phyloP scores from a whole-genome alignment of 495 filamentous ascomycete species.

The Elasticomyces elasticus region DNA sequence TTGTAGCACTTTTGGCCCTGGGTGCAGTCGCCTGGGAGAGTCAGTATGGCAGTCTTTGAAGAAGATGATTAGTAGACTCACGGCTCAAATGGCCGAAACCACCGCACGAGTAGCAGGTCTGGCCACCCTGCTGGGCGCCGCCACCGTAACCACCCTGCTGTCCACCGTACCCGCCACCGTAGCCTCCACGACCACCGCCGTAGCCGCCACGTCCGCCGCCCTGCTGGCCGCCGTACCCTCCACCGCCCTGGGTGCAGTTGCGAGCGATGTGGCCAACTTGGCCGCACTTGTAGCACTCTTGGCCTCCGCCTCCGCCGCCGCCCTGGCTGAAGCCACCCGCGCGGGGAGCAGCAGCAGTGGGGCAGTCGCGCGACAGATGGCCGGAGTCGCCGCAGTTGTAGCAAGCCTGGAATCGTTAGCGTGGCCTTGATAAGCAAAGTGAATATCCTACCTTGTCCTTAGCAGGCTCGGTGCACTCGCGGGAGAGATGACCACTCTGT shows the following conservation, averaged over 20 bases:
- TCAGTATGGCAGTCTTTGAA: neutral
- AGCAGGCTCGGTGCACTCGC: slow-evolving; percentile 78
- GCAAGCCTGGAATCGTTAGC: slow-evolving; percentile 45
- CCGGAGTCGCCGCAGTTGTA: slow-evolving; percentile 83
- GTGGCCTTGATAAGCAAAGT: neutral
- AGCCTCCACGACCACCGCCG: slow-evolving; percentile 32
- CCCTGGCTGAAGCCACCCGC: slow-evolving; percentile 34
- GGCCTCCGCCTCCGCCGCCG: slow-evolving; percentile 37
- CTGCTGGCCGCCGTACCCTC: slow-evolving; percentile 19
- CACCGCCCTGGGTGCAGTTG: slow-evolving; percentile 67
- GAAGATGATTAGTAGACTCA: neutral
- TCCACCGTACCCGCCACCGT: slow-evolving; percentile 29
- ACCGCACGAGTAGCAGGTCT: slow-evolving; percentile 95
- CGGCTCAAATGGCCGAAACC: slow-evolving; percentile 94
- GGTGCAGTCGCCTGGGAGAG: slow-evolving; percentile 58
- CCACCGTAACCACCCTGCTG: slow-evolving; percentile 39
- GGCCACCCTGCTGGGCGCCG: slow-evolving; percentile 44
- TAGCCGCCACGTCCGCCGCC: slow-evolving; percentile 34
- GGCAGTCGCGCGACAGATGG: slow-evolving; percentile 91
- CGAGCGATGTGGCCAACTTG: slow-evolving; percentile 95
- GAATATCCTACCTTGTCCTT: slow-evolving; percentile 60
- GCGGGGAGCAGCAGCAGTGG: slow-evolving; percentile 43
- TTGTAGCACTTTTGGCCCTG: slow-evolving; percentile 99
- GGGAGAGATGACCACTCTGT: slow-evolving; percentile 84
- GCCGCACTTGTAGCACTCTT: slow-evolving; percentile 99